Evolutionary conservation across 2,329 filamentous ascomycete genomes (phyloP).

Genomic region (Diaporthe nobilis): DNA sequence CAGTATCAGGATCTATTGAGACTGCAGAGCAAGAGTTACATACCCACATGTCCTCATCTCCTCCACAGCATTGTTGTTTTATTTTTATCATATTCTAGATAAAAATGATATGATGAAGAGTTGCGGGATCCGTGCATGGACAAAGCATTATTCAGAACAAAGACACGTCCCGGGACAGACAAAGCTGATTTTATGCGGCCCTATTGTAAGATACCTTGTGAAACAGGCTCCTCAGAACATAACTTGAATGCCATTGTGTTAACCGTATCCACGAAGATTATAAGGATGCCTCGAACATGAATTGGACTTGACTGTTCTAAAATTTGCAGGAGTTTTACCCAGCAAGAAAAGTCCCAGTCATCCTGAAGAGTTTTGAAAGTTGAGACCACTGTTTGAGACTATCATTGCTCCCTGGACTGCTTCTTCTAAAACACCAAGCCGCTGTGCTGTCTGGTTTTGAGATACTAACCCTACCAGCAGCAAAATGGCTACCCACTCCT

Average conservation of each 20-base stretch:
- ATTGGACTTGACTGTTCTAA: too few species aligned
- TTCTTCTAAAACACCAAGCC: background rate
- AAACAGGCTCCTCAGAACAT: background rate
- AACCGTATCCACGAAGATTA: too few species aligned
- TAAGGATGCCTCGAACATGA: background rate
- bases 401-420: background rate
- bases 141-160: background rate
- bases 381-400: too few species aligned
- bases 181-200: background rate
- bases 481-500: background rate
- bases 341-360: background rate
- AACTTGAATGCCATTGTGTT: background rate
- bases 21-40: background rate
- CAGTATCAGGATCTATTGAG: background rate
- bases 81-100: background rate
- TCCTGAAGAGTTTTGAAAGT: background rate
- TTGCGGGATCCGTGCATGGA: background rate
- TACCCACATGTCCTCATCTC: background rate
- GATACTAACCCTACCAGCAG: too few species aligned
- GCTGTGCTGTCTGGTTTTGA: too few species aligned
- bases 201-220: background rate
- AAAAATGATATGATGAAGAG: background rate
- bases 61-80: background rate
- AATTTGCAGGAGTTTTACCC: background rate
- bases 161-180: background rate